Base-by-base conservation (phyloP, 768 basidiomycete species). In the Boletus vermiculosoides region DNA sequence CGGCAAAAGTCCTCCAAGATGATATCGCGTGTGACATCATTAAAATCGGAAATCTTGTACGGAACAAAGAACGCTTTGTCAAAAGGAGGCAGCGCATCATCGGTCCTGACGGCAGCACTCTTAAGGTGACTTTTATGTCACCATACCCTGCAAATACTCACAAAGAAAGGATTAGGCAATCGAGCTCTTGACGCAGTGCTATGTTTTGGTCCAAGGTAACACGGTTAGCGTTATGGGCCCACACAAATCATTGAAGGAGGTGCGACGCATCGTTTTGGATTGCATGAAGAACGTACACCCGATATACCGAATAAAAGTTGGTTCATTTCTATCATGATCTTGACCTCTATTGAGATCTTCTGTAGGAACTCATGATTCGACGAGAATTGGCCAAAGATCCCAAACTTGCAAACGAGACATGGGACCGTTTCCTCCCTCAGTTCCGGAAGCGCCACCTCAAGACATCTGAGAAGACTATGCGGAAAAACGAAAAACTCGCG, bases 241-340 rank as follows among this genome's bases (percentile, higher is more conserved):
- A 0, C 90, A 90, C 77, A 97, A 96, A 68, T 88, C 89, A 0
- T 78, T 99, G 20, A 98, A 98, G 71, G 97, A 99, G 73, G 96
- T 99, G 12, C 82, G 97, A 56, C 77, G 95, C 63, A 98, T 98
- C 59, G 84, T 99, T n/a, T 73, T 98, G 41, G 97, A 99, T 69
- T 99, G 97, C 77, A 98, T 99, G 97, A 94, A 89, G 76, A 99
- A 99, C 70, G 90, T 98, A 52, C 97, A 99, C 68, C 97, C 97
- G 2, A 98, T 99, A 69, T 99, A 99, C 71, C 87, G 94, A 65
- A 99, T 99, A 74, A 99, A 99, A 75, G 94, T 92, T 40, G 22
- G 59, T 51, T 52, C 30, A 57, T 57, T 61, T 52, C 28, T 37
- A 34, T 41, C 20, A 31, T 31, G 31, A 16, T 18, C 25, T 44